Evolutionary conservation across 2,329 filamentous ascomycete genomes (phyloP).

Genomic region (Dactylellina sp.): DNA sequence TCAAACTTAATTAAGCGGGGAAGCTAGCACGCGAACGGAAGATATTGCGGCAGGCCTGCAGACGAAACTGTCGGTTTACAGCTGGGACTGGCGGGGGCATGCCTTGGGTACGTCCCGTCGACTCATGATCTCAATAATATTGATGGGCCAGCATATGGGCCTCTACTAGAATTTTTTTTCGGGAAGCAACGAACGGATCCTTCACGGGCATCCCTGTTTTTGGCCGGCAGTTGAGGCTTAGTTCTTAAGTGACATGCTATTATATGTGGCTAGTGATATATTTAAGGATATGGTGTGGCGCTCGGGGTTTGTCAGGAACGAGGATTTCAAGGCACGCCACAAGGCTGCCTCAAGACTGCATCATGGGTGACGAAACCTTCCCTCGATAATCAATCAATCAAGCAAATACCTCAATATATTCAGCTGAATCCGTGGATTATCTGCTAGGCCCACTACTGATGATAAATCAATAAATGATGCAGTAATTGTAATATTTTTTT

Average conservation of each 20-base stretch:
- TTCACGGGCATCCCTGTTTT: conserved; percentile 16
- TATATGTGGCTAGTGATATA: too few species aligned
- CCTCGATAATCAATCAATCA: neutral
- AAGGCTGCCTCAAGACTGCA: conserved; percentile 38
- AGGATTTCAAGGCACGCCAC: conserved; percentile 47
- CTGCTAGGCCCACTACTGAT: neutral
- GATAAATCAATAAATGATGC: neutral
- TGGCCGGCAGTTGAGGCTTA: conserved; percentile 7
- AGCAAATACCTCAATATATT: neutral
- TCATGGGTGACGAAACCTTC: conserved; percentile 34
- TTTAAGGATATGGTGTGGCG: too few species aligned
- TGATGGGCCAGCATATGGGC: neutral
- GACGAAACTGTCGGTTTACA: conserved; percentile 9
- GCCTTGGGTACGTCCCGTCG: conserved; percentile 6
- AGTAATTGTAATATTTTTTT: neutral
- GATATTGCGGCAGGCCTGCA: conserved; percentile 34
- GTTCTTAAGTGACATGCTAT: neutral
- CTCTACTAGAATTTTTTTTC: neutral
- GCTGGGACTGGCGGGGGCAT: conserved; percentile 11
- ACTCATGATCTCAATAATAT: conserved; percentile 31
- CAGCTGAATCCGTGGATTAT: neutral
- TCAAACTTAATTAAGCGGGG: conserved; percentile 21
- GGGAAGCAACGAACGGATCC: conserved; percentile 29
- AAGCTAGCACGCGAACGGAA: conserved; percentile 33
- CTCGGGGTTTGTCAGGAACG: neutral